A percentile compares a stretch with the other conserved stretches of the same genome.
These are phyloP conservation scores for Lasiosphaeria hispida DNA, from an alignment of 495 filamentous ascomycete genomes.

Conservation along the genomic window DNA sequence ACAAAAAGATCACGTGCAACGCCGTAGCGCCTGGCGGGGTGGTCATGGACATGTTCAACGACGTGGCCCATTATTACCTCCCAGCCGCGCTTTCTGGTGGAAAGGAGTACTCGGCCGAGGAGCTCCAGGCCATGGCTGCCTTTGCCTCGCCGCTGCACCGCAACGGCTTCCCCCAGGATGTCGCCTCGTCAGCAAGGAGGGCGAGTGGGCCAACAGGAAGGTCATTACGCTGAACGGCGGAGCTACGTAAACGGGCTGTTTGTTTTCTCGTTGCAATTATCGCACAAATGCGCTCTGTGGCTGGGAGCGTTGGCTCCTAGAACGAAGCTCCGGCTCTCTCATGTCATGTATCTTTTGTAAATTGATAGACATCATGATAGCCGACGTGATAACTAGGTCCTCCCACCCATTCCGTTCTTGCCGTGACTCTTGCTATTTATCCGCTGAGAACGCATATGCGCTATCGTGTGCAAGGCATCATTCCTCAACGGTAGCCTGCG, in stretches of 20 bases:
- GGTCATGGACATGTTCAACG: constrained; percentile 63
- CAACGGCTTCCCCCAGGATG: constrained; percentile 55
- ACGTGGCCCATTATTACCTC: constrained; percentile 59
- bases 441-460: too few relatives aligned
- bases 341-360: too few relatives aligned
- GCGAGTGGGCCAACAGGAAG: constrained; percentile 62
- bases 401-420: too few relatives aligned
- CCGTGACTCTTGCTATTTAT: too few relatives aligned
- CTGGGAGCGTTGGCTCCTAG: too few relatives aligned
- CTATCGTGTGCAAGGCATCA: too few relatives aligned
- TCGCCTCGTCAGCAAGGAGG: constrained; percentile 59
- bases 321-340: too few relatives aligned
- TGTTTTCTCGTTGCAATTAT: too few relatives aligned
- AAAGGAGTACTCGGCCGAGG: constrained; percentile 34
- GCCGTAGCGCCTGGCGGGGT: constrained; percentile 60
- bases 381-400: too few relatives aligned
- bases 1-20: constrained; percentile 58
- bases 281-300: too few relatives aligned
- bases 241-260: constrained; percentile 10
- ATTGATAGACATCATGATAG: too few relatives aligned
- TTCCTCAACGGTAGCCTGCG: too few relatives aligned
- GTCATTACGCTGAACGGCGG: constrained; percentile 38
- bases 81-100: constrained; percentile 37
- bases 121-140: constrained; percentile 36
- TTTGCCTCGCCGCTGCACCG: constrained; percentile 53